Base-by-base conservation (phyloP, 83 land plant genomes). In the Isoetes engelmannii region DNA sequence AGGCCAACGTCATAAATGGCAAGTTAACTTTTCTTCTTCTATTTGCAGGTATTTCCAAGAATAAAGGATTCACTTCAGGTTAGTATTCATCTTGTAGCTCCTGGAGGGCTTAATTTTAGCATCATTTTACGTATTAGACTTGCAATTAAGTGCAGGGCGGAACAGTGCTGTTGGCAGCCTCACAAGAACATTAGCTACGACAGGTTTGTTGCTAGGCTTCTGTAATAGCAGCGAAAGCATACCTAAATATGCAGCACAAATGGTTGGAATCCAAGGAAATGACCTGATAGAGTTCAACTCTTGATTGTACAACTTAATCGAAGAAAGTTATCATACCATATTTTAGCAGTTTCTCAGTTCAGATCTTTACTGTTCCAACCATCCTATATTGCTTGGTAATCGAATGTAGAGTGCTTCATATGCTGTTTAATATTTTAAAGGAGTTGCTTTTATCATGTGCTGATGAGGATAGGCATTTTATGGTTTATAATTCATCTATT, bases 321-420 rank as follows among this genome's bases (percentile, higher is more conserved):
- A 3, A 74, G 72, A 55, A 84, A 83, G 45, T 79, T 79, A 67
- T 83, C 85, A 12, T 72, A 85, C 0, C 77, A 86, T 7, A 60
- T 83, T n/a, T n/a, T n/a, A n/a, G n/a, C 64, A 83, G 81, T 17
- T 94, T 94, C 74, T 88, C 97, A 56, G 99, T 94, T 47, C 99
- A 94, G 79, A 86, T 94, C 60, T 84, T 90, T 46, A 94, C 99
- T 6, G 99, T 90, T 61, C 97, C 99, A 19, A 86, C 90, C 48
- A 73, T 94, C 43, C 85, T 87, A 13, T 84, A 76, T 1, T 79
- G 80, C 47, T 84, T 94, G 64, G 99, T 94, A 44, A 69, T 72
- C 61, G 99, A 94, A 75, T 72, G 74, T 60, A 74, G 82, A 67
- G 84, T 94, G 15, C 50, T 90, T 65, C 82, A 61, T 46, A 77